Percentiles rank a stretch among this genome's conserved stretches.
These are phyloP conservation scores for Debaryomyces singareniensis DNA, from an alignment of 1,139 yeast genomes.

Conservation along the genomic window DNA sequence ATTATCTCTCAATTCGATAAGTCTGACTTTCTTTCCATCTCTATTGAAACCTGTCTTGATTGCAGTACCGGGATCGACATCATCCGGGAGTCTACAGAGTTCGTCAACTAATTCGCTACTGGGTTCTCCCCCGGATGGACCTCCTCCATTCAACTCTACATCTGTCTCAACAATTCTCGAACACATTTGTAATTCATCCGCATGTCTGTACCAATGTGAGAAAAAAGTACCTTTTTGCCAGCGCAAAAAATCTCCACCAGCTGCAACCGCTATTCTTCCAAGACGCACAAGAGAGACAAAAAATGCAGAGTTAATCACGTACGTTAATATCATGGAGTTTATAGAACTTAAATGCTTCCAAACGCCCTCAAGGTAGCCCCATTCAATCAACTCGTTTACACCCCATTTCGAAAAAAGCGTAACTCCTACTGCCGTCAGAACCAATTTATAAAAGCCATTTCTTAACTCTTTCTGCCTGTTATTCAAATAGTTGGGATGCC, in stretches of 20 bases:
- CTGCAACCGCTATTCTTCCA: conserved; percentile 38
- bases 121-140: conserved; percentile 27
- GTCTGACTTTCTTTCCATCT: conserved; percentile 35
- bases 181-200: conserved; percentile 65
- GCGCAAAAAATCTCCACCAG: conserved; percentile 52
- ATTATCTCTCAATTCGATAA: conserved; percentile 36
- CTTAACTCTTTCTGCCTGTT: conserved; percentile 23
- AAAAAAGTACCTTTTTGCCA: conserved; percentile 67
- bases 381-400: conserved; percentile 27
- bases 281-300: conserved; percentile 55
- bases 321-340: conserved; percentile 59
- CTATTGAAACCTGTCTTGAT: conserved; percentile 29
- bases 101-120: conserved; percentile 32
- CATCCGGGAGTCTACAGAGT: conserved; percentile 27
- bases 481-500: conserved; percentile 43
- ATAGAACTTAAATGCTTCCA: conserved; percentile 46
- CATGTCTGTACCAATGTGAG: conserved; percentile 57
- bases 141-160: conserved; percentile 42
- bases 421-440: conserved; percentile 27
- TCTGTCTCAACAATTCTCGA: conserved; percentile 64
- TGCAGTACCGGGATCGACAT: conserved; percentile 19
- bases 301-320: conserved; percentile 55
- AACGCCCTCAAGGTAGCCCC: conserved; percentile 23
- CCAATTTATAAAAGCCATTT: conserved; percentile 22
- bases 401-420: conserved; percentile 36